A percentile compares a stretch with the other conserved stretches of the same genome.
Evolutionary conservation across 2,329 filamentous ascomycete species (phyloP).

Genomic region (Apiospora kogelbergensis): DNA sequence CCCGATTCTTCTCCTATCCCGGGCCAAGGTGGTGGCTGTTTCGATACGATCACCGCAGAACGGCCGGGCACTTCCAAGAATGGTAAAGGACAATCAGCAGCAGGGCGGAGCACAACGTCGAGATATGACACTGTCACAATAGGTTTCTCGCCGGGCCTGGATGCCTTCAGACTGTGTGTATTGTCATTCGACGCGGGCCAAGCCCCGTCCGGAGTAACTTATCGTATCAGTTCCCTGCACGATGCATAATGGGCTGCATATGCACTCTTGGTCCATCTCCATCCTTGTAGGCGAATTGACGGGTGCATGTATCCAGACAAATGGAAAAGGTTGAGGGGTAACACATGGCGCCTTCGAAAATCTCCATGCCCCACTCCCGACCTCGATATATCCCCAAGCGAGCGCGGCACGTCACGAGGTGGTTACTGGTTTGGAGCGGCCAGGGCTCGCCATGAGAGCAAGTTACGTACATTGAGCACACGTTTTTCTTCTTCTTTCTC

Average conservation of each 20-base stretch:
- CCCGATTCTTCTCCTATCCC: background rate
- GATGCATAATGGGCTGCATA: background rate
- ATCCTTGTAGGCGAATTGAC: background rate
- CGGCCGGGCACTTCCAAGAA: no score
- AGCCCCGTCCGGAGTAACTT: background rate
- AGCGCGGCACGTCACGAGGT: background rate
- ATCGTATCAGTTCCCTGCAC: background rate
- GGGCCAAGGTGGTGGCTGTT: background rate
- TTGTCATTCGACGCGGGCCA: background rate
- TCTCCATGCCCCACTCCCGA: background rate
- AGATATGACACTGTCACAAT: background rate
- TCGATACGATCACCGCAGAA: background rate
- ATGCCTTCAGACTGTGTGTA: background rate
- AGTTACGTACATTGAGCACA: background rate
- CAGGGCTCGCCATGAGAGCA: background rate
- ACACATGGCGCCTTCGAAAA: background rate
- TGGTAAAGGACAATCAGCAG: background rate
- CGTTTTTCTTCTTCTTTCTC: background rate
- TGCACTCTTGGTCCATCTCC: background rate
- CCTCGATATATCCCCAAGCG: background rate
- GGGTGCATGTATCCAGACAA: background rate
- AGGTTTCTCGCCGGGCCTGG: background rate
- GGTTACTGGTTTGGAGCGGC: background rate
- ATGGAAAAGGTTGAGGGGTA: background rate
- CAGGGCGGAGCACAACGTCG: background rate